Evolutionary conservation across 495 filamentous ascomycete genomes (phyloP).

Genomic region (Acidomyces sp.): DNA sequence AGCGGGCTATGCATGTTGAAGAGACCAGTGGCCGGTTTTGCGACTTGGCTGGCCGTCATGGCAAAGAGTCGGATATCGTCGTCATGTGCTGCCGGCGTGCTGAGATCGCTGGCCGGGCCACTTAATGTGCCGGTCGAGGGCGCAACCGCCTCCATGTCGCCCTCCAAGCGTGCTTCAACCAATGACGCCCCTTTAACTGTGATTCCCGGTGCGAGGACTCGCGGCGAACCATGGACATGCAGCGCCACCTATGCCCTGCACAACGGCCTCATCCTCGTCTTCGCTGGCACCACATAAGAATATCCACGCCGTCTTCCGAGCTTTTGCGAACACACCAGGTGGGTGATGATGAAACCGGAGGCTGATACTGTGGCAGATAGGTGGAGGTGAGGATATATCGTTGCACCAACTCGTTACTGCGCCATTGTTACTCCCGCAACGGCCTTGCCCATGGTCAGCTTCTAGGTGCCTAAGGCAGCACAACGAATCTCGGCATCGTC

Average conservation of each 20-base stretch:
- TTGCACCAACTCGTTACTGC: too few relatives aligned
- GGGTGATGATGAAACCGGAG: too few relatives aligned
- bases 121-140: neutral
- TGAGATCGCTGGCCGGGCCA: slow-evolving; percentile 1
- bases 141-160: slow-evolving; percentile 9
- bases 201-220: neutral
- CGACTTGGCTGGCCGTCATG: slow-evolving; percentile 5
- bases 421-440: too few relatives aligned
- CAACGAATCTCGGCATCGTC: too few relatives aligned
- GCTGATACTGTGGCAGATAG: too few relatives aligned
- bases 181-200: too few relatives aligned
- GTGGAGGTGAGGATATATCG: too few relatives aligned
- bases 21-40: slow-evolving; percentile 1
- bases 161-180: too few relatives aligned
- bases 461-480: too few relatives aligned
- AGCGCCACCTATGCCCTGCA: neutral
- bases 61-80: slow-evolving; percentile 14
- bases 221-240: neutral
- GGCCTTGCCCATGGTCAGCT: too few relatives aligned
- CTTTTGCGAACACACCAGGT: neutral
- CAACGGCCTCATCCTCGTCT: neutral
- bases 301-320: neutral
- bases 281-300: slow-evolving; percentile 3
- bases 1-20: neutral
- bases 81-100: slow-evolving; percentile 6